These are phyloP conservation scores for Ligustrum vulgare DNA, from an alignment of 257 asterid genomes.

Conservation along the genomic window DNA sequence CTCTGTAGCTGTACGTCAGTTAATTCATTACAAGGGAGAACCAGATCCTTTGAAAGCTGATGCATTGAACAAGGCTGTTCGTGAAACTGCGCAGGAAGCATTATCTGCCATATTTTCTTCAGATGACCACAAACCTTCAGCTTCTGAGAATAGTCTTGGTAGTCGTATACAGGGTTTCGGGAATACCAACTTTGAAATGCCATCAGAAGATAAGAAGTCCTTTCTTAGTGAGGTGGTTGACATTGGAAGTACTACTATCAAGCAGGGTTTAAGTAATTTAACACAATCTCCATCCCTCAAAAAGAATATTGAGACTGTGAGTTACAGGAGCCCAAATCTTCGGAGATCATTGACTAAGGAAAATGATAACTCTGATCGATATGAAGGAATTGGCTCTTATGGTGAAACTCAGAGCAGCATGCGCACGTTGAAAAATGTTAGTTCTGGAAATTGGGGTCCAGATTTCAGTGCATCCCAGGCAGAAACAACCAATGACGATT, in stretches of 20 bases:
- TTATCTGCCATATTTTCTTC: conserved; percentile 79
- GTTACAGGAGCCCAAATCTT: conserved; percentile 83
- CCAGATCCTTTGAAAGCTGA: conserved; percentile 96
- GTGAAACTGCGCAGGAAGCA: conserved; percentile 96
- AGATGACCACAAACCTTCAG: conserved; percentile 70
- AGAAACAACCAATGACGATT: conserved; percentile 50
- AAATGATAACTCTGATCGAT: conserved; percentile 54
- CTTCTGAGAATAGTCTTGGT: conserved; percentile 68
- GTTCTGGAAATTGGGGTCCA: conserved; percentile 71
- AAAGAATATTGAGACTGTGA: conserved; percentile 68
- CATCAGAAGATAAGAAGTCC: conserved; percentile 80
- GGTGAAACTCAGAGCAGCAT: conserved; percentile 48
- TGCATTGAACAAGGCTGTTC: conserved; percentile 89
- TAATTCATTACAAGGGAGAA: conserved; percentile 91
- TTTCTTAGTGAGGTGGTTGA: conserved; percentile 91
- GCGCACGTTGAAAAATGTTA: conserved; percentile 55
- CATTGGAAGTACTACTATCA: conserved; percentile 87
- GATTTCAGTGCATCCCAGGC: conserved; percentile 53
- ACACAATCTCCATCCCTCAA: conserved; percentile 73
- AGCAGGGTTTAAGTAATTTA: conserved; percentile 80
- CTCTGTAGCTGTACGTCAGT: conserved; percentile 81
- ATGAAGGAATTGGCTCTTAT: conserved; percentile 53
- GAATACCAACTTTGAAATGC: conserved; percentile 64
- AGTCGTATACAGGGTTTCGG: conserved; percentile 97
- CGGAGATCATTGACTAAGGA: conserved; percentile 78